Conservation (phyloP, 768 basidiomycete genomes). For the Pleurotus tuber-regium region DNA sequence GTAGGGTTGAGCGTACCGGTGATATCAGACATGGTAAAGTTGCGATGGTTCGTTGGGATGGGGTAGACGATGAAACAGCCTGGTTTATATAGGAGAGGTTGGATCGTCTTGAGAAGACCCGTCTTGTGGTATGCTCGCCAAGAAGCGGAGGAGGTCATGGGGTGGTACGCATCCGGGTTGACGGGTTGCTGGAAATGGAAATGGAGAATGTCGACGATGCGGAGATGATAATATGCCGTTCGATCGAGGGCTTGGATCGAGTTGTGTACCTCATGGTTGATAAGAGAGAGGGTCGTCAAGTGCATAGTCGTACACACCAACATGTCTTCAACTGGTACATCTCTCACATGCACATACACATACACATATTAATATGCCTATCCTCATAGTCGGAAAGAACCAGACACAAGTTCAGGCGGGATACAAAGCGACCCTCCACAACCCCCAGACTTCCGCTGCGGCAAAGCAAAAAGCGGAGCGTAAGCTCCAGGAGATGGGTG, state of each 20-base stretch:
- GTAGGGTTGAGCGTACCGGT: neutral
- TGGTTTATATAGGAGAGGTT: neutral
- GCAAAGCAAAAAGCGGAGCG: no score
- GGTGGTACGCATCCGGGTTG: no score
- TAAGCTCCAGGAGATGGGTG: no score
- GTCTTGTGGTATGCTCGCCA: neutral
- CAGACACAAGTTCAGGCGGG: neutral
- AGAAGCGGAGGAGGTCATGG: neutral
- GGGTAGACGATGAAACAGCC: neutral
- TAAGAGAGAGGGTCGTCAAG: neutral
- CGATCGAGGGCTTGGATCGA: no score
- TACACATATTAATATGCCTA: no score
- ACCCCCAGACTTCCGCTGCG: no score
- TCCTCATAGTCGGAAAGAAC: constrained; percentile 6
- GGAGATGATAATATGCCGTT: no score
- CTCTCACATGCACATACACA: no score
- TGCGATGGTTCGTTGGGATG: neutral
- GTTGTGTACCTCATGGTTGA: neutral
- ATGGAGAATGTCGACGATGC: no score
- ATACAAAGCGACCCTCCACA: constrained; percentile 2
- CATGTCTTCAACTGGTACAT: no score
- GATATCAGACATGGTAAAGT: neutral
- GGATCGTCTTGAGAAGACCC: neutral
- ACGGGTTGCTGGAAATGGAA: no score
- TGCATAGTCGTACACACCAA: neutral